Base-by-base conservation (phyloP, 2,329 filamentous ascomycete genomes). In the Diatrype stigma region DNA sequence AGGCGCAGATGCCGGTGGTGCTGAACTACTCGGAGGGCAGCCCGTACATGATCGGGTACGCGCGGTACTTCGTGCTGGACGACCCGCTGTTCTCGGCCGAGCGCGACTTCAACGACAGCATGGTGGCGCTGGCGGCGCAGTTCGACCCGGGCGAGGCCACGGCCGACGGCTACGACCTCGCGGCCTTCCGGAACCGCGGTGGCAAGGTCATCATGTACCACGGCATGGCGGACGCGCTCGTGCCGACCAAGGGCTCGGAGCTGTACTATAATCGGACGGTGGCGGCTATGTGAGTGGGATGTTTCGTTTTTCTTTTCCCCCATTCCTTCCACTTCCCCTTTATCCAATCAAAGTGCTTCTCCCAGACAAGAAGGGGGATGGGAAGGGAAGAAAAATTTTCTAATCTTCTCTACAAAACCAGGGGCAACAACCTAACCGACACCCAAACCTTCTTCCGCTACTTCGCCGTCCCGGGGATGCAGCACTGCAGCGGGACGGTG, bases 381-480 rank as follows among this genome's bases (percentile, higher is more conserved):
- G n/a, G n/a, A n/a, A n/a, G n/a, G n/a, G n/a, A n/a, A n/a, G n/a
- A n/a, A n/a, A n/a, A n/a, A n/a, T n/a, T n/a, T n/a, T n/a, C n/a
- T n/a, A n/a, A n/a, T n/a, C n/a, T 30, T 30, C 6, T 30, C 26
- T 10, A 30, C 10, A 6, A 5, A 30, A 7, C 34, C 40, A 44
- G 40, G 40, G 62, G 60, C 1, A 60, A 64, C 2, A 57, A 63
- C 14, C 46, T 63, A 34, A 57, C 58, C 14, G 52, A 48, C 8
- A 72, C 76, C 19, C 76, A 74, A 2, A 71, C 76, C 10, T 78
- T 78, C 61, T 84, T 78, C 63, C 64, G 69, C 0, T 74, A 76
- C 57, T 82, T 82, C 58, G 67, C 66, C 19, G 70, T 82, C n/a
- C 77, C 78, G 0, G 79, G 79, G 0, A 77, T 81, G 74, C 66